Evolutionary conservation across 2,329 filamentous ascomycete genomes (phyloP), one percentile per base, ranked within the genome.

Genomic region (Fusarium buharicum): DNA sequence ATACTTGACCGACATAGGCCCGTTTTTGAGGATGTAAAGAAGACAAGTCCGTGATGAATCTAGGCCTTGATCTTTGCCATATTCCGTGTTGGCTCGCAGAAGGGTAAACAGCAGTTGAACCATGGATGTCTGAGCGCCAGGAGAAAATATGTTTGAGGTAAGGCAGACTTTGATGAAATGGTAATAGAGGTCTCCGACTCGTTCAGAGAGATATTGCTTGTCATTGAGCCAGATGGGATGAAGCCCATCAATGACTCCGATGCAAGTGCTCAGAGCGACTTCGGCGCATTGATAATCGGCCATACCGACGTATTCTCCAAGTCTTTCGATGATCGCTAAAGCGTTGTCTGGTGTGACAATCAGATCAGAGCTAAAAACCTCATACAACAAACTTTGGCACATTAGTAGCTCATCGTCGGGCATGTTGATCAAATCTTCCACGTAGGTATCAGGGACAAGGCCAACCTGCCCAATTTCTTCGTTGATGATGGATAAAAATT

Each of bases 111-210:
- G 79, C 13, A 99, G 79, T 18, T 79, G 77, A 4, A 88, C 85
- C 57, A 97, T 80, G 1, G 82, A 80, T 48, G 87, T 85, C 62
- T 93, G 88, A 2, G 90, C 85, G 53, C 80, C 82, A 3, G 87
- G 78, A 1, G 94, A 96, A 43, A 92, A 82, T 33, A 90, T 82
- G 39, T 88, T 87, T 39, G 85, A 88, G 6, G 84, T 82, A 22
- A 97, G 77, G 27, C 88, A 85, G 16, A 82, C 82, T 50, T 86
- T 85, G 41, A 93, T 83, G 64, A 95, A 89, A 79, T 92, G 92
- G 39, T 84, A 78, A 74, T 98, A 98, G 17, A 97, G 78, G 58
- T 96, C 89, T 17, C 87, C 84, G 4, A 89, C 91, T 36, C 84
- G 81, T 4, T 85, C 83, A n/a, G 82, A 83, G 3, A 97, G 78